phyloP scores from a whole-genome alignment of 176 grass and related monocot genomes.

The Eleusine indica region DNA sequence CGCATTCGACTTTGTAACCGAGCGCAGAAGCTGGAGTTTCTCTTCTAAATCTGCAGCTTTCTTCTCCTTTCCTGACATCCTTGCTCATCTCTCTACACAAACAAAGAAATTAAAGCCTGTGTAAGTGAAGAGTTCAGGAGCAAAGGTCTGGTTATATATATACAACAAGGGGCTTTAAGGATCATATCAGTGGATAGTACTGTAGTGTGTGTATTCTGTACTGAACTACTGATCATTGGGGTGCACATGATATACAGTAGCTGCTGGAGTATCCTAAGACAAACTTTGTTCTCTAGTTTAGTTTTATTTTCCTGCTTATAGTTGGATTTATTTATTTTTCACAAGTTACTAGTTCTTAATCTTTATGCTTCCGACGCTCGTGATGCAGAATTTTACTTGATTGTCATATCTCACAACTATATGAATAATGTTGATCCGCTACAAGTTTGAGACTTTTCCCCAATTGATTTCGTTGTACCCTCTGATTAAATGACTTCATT shows the following conservation, averaged over 20 bases:
- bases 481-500: too few relatives aligned
- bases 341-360: background rate
- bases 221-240: conserved; percentile 29
- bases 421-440: background rate
- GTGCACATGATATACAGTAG: conserved; percentile 26
- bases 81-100: background rate
- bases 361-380: background rate
- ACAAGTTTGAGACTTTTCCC: background rate
- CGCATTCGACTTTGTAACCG: conserved; percentile 57
- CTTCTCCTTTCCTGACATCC: conserved; percentile 61
- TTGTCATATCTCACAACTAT: background rate
- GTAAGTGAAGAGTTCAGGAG: background rate
- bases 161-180: background rate
- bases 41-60: conserved; percentile 52
- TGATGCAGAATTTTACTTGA: background rate
- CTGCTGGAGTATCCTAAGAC: conserved; percentile 30
- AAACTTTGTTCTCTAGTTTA: background rate
- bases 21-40: conserved; percentile 63
- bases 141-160: background rate
- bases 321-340: background rate
- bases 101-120: background rate
- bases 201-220: background rate
- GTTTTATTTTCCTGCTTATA: background rate
- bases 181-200: conserved; percentile 9
- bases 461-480: too few relatives aligned